phyloP scores from a whole-genome alignment of 345 rosid species.

The Eucalyptus cloeziana region DNA sequence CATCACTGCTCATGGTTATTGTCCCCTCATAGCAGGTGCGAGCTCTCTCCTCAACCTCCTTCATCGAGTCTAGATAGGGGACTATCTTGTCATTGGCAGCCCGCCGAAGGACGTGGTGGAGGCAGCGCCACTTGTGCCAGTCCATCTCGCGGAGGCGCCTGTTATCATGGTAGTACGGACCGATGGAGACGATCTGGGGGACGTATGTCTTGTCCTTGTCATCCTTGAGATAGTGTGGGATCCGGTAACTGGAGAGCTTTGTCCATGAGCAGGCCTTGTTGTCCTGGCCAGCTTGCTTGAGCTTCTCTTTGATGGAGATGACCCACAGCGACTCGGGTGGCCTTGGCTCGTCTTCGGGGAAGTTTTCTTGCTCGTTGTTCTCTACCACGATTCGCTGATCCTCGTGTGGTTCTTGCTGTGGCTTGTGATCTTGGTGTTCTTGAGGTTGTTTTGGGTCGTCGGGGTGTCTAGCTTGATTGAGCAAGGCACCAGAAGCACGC shows the following conservation, averaged over 20 bases:
- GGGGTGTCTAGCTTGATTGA: no score
- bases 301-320: slow-evolving; percentile 16
- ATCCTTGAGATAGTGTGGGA: slow-evolving; percentile 40
- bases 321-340: slow-evolving; percentile 8
- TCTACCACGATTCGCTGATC: no score
- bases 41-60: slow-evolving; percentile 35
- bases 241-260: slow-evolving; percentile 31
- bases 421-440: no score
- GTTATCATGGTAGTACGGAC: slow-evolving; percentile 73
- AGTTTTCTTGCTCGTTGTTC: no score
- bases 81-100: slow-evolving; percentile 20
- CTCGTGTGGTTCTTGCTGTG: no score
- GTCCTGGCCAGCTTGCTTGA: slow-evolving; percentile 49
- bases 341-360: slow-evolving; percentile 1
- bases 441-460: no score
- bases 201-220: slow-evolving; percentile 55
- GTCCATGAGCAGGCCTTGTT: slow-evolving; percentile 44
- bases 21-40: slow-evolving; percentile 49
- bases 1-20: slow-evolving; percentile 38
- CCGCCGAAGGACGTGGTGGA: slow-evolving; percentile 47
- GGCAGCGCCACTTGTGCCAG: slow-evolving; percentile 67
- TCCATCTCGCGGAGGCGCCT: slow-evolving; percentile 55
- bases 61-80: slow-evolving; percentile 42
- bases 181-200: slow-evolving; percentile 68
- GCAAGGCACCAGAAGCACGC: no score